These are phyloP conservation scores for Crepidotus variabilis DNA, from an alignment of 768 basidiomycete species.

Conservation along the genomic window DNA sequence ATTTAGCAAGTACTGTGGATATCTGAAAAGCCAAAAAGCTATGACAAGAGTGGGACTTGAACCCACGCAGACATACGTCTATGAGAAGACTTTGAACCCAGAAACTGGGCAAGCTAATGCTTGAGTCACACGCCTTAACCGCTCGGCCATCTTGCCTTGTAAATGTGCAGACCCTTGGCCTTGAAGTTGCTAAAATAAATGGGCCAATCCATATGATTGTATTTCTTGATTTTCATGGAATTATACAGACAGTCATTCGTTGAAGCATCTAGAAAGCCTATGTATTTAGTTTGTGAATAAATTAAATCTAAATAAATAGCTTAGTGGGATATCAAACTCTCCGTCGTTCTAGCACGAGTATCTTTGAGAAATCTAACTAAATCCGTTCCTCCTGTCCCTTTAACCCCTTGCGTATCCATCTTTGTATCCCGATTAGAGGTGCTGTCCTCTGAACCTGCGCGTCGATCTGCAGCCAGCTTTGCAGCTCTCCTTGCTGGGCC, in stretches of 20 bases:
- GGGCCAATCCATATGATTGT: neutral
- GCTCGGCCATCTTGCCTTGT: constrained; percentile 45
- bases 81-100: constrained; percentile 25
- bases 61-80: constrained; percentile 30
- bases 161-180: neutral
- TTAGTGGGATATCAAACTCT: constrained; percentile 29
- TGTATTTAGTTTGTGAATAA: no score
- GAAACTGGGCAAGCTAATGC: constrained; percentile 25
- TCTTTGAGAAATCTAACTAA: constrained; percentile 75
- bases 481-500: constrained; percentile 45
- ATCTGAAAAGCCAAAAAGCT: constrained; percentile 13
- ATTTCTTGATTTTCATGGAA: neutral
- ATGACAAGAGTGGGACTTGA: constrained; percentile 33
- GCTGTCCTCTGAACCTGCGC: constrained; percentile 23
- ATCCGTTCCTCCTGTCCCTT: constrained; percentile 82
- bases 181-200: neutral
- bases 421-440: constrained; percentile 9
- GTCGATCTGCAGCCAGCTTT: constrained; percentile 13
- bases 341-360: constrained; percentile 65
- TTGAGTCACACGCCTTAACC: constrained; percentile 48
- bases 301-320: no score
- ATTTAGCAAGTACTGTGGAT: no score
- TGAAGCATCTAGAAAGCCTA: neutral
- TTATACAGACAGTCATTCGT: neutral
- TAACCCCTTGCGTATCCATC: constrained; percentile 26